phyloP scores from a whole-genome alignment of 1,284 basidiomycete genomes.

The Quambalaria eucalypti region DNA sequence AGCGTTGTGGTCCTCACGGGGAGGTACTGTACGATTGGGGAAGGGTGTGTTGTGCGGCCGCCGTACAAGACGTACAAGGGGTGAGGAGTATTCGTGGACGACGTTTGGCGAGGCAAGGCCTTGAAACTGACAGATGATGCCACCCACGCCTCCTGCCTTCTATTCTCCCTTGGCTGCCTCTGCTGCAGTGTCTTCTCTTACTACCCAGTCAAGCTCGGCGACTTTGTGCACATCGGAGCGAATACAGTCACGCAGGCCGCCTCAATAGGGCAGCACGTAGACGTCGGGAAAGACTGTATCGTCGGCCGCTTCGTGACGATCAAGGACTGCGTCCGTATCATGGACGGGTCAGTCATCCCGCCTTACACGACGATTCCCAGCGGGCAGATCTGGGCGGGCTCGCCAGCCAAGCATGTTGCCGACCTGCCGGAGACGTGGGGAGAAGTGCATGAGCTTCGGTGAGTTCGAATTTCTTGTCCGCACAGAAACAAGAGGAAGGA shows the following conservation, averaged over 20 bases:
- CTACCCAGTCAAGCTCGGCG: constrained; percentile 93
- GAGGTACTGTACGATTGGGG: constrained; percentile 81
- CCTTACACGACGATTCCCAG: constrained; percentile 87
- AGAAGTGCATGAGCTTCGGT: constrained; percentile 66
- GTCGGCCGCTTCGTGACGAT: constrained; percentile 85
- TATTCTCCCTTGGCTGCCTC: not conserved
- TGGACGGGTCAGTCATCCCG: constrained; percentile 77
- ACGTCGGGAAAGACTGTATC: constrained; percentile 89
- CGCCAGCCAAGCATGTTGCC: constrained; percentile 64
- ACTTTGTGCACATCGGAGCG: constrained; percentile 85
- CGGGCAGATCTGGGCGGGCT: constrained; percentile 70
- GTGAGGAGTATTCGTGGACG: too few species aligned
- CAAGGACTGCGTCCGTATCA: constrained; percentile 83
- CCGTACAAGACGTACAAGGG: constrained; percentile 55
- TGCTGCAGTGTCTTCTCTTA: constrained; percentile 70
- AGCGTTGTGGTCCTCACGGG: constrained; percentile 82
- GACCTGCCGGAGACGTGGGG: constrained; percentile 83
- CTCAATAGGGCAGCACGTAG: constrained; percentile 82
- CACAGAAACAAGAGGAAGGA: too few species aligned
- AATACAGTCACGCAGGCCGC: constrained; percentile 84
- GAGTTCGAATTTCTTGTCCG: too few species aligned
- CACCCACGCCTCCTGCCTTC: not conserved
- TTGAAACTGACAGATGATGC: not conserved
- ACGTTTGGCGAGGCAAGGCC: too few species aligned
- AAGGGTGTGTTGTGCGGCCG: constrained; percentile 70